A percentile compares a stretch with the other conserved stretches of the same genome.
These are phyloP conservation scores for Hygrocybe punicea DNA, from an alignment of 768 basidiomycete species.

Conservation along the genomic window DNA sequence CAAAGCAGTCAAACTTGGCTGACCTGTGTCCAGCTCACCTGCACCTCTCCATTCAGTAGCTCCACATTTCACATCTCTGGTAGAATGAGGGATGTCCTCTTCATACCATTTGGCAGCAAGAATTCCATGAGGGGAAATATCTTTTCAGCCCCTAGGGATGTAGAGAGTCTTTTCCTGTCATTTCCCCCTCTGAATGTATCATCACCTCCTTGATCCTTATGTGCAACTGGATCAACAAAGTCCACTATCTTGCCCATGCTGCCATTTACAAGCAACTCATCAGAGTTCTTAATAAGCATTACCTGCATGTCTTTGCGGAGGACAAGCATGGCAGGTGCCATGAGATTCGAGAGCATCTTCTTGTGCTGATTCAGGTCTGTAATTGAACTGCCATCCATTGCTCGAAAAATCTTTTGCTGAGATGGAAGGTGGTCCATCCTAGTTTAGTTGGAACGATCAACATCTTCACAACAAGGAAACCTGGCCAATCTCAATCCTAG, in stretches of 20 bases:
- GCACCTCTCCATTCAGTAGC: slow-evolving; percentile 80
- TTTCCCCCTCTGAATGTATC: slow-evolving; percentile 32
- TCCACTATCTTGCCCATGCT: slow-evolving; percentile 81
- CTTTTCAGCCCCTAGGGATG: slow-evolving; percentile 13
- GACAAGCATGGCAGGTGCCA: slow-evolving; percentile 70
- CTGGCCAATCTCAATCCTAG: slow-evolving; percentile 38
- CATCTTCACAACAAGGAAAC: slow-evolving; percentile 89
- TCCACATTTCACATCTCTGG: slow-evolving; percentile 86
- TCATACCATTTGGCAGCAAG: slow-evolving; percentile 53
- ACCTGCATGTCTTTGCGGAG: slow-evolving; percentile 84
- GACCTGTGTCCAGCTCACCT: slow-evolving; percentile 78
- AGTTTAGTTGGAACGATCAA: slow-evolving; percentile 74
- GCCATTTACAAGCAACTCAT: slow-evolving; percentile 90
- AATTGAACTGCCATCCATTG: slow-evolving; percentile 64
- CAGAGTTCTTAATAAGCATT: slow-evolving; percentile 94
- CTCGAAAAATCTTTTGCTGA: slow-evolving; percentile 48
- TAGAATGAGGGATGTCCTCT: slow-evolving; percentile 53
- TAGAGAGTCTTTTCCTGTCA: slow-evolving; percentile 27
- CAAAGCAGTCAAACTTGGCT: slow-evolving; percentile 15
- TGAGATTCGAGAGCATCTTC: slow-evolving; percentile 84
- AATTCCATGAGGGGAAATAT: slow-evolving; percentile 78
- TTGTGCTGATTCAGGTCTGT: slow-evolving; percentile 54
- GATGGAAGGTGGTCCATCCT: slow-evolving; percentile 63
- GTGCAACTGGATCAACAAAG: slow-evolving; percentile 58
- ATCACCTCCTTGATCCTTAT: slow-evolving; percentile 41